phyloP scores from a whole-genome alignment of 768 basidiomycete species.

The Boletellus ananas region DNA sequence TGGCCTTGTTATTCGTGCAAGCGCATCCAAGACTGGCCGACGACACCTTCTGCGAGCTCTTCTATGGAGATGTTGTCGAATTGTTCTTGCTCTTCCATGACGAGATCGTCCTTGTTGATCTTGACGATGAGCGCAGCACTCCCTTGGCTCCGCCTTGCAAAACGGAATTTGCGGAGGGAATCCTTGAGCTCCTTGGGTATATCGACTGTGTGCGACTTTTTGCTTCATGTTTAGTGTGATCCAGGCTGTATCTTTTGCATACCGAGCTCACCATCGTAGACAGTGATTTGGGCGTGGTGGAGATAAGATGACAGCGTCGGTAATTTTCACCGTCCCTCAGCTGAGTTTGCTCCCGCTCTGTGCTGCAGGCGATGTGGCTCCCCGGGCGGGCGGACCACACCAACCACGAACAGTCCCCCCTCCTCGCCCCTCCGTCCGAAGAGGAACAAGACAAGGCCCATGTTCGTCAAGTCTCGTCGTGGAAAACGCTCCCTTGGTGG shows the following conservation, averaged over 20 bases:
- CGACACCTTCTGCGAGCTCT: conserved; percentile 81
- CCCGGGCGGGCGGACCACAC: conserved; percentile 38
- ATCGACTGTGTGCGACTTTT: conserved; percentile 61
- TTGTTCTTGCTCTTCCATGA: conserved; percentile 82
- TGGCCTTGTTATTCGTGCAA: background rate
- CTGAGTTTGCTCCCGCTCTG: background rate
- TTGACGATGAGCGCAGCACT: conserved; percentile 83
- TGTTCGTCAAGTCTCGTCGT: conserved; percentile 21
- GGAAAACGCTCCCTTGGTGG: conserved; percentile 61
- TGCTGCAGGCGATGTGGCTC: background rate
- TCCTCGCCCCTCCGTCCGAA: conserved; percentile 17
- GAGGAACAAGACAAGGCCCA: conserved; percentile 26
- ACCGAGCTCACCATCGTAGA: conserved; percentile 22
- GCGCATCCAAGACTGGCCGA: background rate
- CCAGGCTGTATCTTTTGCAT: background rate
- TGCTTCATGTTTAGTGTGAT: background rate
- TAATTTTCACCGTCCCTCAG: too few species aligned
- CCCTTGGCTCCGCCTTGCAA: conserved; percentile 58
- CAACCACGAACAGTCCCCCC: conserved; percentile 36
- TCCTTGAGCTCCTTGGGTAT: conserved; percentile 78
- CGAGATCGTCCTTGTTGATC: conserved; percentile 78
- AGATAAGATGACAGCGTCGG: background rate
- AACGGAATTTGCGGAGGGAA: conserved; percentile 79
- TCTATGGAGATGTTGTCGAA: conserved; percentile 73
- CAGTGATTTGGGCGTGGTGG: background rate